Conservation (phyloP, 1,284 basidiomycete genomes). For the Trametes polyzona region DNA sequence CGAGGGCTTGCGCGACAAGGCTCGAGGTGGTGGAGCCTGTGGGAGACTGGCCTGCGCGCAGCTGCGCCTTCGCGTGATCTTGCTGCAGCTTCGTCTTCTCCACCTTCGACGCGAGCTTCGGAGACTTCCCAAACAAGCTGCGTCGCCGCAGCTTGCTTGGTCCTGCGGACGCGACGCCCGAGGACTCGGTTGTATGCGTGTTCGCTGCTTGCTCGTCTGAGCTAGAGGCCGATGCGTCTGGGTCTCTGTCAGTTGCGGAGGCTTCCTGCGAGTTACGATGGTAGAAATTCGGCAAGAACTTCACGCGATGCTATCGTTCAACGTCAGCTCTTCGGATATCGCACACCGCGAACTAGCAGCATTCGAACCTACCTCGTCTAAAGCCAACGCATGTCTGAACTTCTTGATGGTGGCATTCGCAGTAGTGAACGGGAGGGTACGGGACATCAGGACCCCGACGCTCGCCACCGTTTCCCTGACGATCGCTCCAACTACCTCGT, state of each 20-base stretch:
- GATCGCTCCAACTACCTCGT: neutral
- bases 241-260: too few species aligned
- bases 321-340: neutral
- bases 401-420: slow-evolving; percentile 43
- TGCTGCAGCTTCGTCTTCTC: slow-evolving; percentile 6
- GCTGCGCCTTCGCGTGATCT: neutral
- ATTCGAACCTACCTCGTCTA: slow-evolving; percentile 43
- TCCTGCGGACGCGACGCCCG: neutral
- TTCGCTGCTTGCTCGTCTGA: too few species aligned
- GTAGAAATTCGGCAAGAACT: slow-evolving; percentile 42
- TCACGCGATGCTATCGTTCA: slow-evolving; percentile 37
- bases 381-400: slow-evolving; percentile 48
- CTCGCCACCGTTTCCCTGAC: slow-evolving; percentile 44
- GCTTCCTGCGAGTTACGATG: slow-evolving; percentile 32
- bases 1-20: neutral
- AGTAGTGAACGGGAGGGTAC: slow-evolving; percentile 45
- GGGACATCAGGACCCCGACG: slow-evolving; percentile 42
- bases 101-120: neutral
- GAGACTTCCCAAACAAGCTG: neutral
- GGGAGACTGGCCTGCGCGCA: neutral
- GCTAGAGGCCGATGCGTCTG: too few species aligned
- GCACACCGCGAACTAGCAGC: neutral
- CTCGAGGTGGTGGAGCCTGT: neutral
- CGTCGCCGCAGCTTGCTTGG: neutral
- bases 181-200: too few species aligned